Evolutionary conservation across 108 stramenopile genomes (phyloP).

Genomic region (Nitzschia putrida): DNA sequence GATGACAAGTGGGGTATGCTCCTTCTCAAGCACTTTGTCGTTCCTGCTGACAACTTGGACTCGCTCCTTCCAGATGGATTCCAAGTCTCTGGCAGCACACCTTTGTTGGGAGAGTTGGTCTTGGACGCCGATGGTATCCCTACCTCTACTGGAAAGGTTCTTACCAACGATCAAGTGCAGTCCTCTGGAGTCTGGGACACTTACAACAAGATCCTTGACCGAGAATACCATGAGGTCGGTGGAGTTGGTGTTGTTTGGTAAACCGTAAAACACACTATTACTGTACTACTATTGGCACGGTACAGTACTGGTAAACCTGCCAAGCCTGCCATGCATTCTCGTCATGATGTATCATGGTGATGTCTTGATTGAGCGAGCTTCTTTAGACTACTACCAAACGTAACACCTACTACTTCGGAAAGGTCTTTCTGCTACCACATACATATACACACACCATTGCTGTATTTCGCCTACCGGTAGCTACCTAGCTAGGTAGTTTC

Average conservation of each 20-base stretch:
- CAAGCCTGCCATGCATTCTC: too few relatives aligned
- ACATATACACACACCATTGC: too few relatives aligned
- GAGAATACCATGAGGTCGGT: conserved; percentile 77
- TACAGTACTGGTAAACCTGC: background rate
- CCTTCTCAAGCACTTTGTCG: conserved; percentile 68
- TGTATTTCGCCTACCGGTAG: too few relatives aligned
- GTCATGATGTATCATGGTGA: background rate
- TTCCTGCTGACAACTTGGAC: conserved; percentile 58
- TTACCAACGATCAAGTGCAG: conserved; percentile 78
- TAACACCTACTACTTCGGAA: too few relatives aligned
- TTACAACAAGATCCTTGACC: conserved; percentile 68
- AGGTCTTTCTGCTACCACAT: too few relatives aligned
- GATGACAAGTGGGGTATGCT: conserved; percentile 80
- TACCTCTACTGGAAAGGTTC: conserved; percentile 57
- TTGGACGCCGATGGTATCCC: conserved; percentile 71
- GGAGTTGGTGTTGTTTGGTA: conserved; percentile 86
- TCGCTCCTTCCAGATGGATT: conserved; percentile 34
- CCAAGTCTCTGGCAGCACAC: conserved; percentile 63
- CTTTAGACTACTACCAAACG: background rate
- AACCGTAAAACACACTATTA: conserved; percentile 9
- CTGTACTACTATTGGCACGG: background rate
- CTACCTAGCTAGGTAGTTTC: too few relatives aligned
- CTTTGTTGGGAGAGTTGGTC: conserved; percentile 69
- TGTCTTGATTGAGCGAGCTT: too few relatives aligned
- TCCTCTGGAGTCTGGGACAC: conserved; percentile 65